Evolutionary conservation across 345 rosid species (phyloP).

Genomic region (Sapria himalayana): DNA sequence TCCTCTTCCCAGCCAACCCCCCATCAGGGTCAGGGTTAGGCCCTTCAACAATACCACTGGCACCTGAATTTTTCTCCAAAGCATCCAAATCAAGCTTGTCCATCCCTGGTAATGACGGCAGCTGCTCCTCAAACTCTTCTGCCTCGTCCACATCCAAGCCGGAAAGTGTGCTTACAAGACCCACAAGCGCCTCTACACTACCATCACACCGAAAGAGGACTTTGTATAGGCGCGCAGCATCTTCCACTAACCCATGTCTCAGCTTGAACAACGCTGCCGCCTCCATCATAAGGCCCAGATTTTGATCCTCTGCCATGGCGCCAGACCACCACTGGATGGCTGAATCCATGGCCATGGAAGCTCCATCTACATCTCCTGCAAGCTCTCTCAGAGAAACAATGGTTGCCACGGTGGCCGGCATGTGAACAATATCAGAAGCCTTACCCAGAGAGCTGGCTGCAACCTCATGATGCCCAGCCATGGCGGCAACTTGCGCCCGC

Average conservation of each 20-base stretch:
- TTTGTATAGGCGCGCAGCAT: slow-evolving; percentile 60
- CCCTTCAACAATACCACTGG: slow-evolving; percentile 54
- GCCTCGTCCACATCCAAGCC: slow-evolving; percentile 66
- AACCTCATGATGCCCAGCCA: slow-evolving; percentile 55
- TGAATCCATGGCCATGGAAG: slow-evolving; percentile 47
- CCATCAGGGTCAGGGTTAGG: slow-evolving; percentile 13
- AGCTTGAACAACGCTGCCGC: slow-evolving; percentile 92
- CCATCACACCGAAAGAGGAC: slow-evolving; percentile 56
- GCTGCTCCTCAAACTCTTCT: slow-evolving; percentile 58
- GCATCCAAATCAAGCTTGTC: slow-evolving; percentile 48
- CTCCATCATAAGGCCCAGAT: slow-evolving; percentile 49
- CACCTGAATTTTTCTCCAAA: slow-evolving; percentile 76
- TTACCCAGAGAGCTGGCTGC: slow-evolving; percentile 69
- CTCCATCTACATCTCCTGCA: slow-evolving; percentile 72
- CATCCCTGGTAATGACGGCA: slow-evolving; percentile 59
- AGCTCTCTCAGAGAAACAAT: slow-evolving; percentile 78
- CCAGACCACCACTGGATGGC: slow-evolving; percentile 84
- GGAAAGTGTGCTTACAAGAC: slow-evolving; percentile 79
- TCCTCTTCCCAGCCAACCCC: slow-evolving; percentile 41
- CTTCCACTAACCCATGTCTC: slow-evolving; percentile 67
- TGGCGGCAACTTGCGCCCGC: slow-evolving; percentile 85
- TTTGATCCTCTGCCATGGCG: slow-evolving; percentile 63
- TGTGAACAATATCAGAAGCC: slow-evolving; percentile 67
- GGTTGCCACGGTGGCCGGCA: slow-evolving; percentile 86
- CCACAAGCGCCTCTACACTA: slow-evolving; percentile 57